Percentiles rank a stretch among this genome's conserved stretches.
Conservation (phyloP, 129 eudicot species). For the Flaveria sonorensis region DNA sequence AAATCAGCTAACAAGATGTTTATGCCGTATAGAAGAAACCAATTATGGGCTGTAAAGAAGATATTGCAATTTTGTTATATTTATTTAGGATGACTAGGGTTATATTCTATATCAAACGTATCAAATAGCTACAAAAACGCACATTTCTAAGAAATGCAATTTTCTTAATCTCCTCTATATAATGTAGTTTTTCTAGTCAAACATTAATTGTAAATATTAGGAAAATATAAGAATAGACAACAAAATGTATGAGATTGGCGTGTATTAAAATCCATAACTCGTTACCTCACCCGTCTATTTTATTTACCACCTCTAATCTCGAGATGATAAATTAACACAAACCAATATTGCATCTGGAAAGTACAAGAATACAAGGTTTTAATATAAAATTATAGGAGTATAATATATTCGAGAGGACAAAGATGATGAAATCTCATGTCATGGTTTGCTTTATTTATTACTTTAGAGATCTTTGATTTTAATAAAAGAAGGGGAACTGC, state of each 20-base stretch:
- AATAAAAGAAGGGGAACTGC: conserved; percentile 24
- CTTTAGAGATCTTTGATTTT: conserved; percentile 41
- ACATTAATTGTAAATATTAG: neutral
- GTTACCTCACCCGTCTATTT: neutral
- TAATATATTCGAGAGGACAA: conserved; percentile 34
- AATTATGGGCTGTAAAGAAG: no score
- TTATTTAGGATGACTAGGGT: neutral
- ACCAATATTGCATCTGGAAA: conserved; percentile 7
- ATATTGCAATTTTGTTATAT: neutral
- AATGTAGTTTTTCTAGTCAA: neutral
- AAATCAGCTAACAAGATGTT: neutral
- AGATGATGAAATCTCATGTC: conserved; percentile 56
- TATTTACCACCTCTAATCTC: no score
- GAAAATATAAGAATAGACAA: neutral
- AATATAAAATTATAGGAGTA: conserved; percentile 13
- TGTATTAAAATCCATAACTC: neutral
- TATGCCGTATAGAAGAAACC: neutral
- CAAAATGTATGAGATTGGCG: neutral
- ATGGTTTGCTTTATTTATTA: conserved; percentile 33
- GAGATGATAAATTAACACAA: neutral
- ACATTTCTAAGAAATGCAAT: neutral
- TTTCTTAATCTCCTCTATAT: neutral
- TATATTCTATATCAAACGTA: neutral
- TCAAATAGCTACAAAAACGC: neutral
- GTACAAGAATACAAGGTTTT: conserved; percentile 8